Base-by-base conservation (phyloP, 495 filamentous ascomycete species). In the Parathielavia hyrcaniae region DNA sequence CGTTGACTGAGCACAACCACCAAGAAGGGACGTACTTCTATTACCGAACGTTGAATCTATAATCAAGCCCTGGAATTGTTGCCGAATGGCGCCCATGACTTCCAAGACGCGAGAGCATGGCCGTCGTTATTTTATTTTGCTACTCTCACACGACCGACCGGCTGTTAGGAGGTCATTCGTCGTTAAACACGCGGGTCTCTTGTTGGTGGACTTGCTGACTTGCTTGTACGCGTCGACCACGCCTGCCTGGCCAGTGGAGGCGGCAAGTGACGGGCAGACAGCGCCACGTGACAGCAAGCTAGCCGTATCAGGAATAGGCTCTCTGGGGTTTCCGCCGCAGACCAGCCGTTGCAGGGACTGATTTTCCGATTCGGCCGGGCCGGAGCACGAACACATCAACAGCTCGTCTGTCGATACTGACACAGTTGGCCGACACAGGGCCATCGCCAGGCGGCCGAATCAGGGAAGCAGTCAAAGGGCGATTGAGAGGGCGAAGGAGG, bases 281-380 rank as follows among this genome's bases (percentile, higher is more conserved):
- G n/a, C n/a, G 20, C n/a, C 53, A 55, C 53, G 53, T 55, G 41
- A 47, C 32, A 6, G 1, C 30, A 16, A 30, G 14, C 43, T 50
- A 50, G n/a, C 55, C 12, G 16, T 4, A 20, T 50, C 16, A 3
- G 43, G 55, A 34, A 9, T 54, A 54, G 41, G 40, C 40, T 10
- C 22, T 50, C 50, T 20, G 36, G 5, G 30, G 32, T 32, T 48
- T 22, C 41, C 30, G 44, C 34, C 13, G 23, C 23, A 16, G 3
- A 26, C 40, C 19, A 40, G 30, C 13, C 52, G 52, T 54, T 41
- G 50, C 36, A 53, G 32, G 30, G 39, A 22, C 23, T 53, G 39
- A 45, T 54, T 56, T 48, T 48, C 44, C 53, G 53, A 40, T 19
- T 56, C 36, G 46, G 55, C 55, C 55, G n/a, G 35, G 39, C 14